phyloP scores from a whole-genome alignment of 768 basidiomycete species.

The Boletus huronensis region DNA sequence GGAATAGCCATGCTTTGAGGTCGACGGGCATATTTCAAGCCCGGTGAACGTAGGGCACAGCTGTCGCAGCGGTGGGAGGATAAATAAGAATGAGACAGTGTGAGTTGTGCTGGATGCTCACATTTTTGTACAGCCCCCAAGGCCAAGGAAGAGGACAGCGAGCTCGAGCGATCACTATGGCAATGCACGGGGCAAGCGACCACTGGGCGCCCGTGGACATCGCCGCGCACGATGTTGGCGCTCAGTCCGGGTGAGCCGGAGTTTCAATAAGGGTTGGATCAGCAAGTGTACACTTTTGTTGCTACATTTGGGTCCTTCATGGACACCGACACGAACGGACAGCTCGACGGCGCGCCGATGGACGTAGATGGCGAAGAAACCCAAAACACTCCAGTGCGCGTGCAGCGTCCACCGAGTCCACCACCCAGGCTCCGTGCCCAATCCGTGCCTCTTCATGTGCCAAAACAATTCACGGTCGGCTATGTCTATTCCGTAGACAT shows the following conservation, averaged over 20 bases:
- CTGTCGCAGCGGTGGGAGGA: neutral
- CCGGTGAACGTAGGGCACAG: constrained; percentile 2
- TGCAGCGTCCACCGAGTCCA: constrained; percentile 21
- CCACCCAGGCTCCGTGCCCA: constrained; percentile 22
- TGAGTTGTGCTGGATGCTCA: too few relatives aligned
- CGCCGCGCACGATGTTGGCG: neutral
- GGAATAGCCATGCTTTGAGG: constrained; percentile 44
- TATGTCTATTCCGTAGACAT: constrained; percentile 86
- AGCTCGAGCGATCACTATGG: constrained; percentile 9
- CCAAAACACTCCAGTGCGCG: neutral
- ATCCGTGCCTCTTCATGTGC: constrained; percentile 31
- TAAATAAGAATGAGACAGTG: too few relatives aligned
- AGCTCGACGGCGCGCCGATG: constrained; percentile 23
- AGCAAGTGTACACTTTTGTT: constrained; percentile 5
- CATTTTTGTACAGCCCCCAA: constrained; percentile 3
- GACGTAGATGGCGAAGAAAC: constrained; percentile 26
- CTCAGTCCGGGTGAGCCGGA: constrained; percentile 8
- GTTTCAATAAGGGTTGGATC: constrained; percentile 15
- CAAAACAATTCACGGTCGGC: constrained; percentile 49
- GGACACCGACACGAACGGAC: constrained; percentile 17
- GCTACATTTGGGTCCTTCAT: neutral
- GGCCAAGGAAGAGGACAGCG: neutral
- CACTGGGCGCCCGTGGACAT: neutral
- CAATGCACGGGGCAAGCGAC: neutral
- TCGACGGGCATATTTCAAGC: constrained; percentile 38